A percentile compares a stretch with the other conserved stretches of the same genome.
These are phyloP conservation scores for Linnemannia exigua DNA, from an alignment of 192 early-diverging fungal genomes.

Conservation along the genomic window DNA sequence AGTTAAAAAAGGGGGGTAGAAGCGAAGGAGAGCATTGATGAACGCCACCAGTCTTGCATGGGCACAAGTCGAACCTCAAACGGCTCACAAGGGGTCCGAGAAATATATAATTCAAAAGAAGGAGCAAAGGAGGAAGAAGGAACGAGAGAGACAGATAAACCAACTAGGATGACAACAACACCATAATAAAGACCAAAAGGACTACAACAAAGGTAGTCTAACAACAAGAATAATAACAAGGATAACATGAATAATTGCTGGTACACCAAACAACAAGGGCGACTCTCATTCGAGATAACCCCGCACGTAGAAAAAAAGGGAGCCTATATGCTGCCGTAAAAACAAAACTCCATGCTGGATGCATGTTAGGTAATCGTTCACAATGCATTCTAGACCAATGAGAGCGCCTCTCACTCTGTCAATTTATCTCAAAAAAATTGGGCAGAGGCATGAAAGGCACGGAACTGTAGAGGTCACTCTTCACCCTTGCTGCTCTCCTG, in stretches of 20 bases:
- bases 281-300: too few species aligned
- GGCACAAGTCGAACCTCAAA: slow-evolving; percentile 5
- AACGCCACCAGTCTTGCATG: neutral
- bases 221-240: too few species aligned
- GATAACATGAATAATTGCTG: too few species aligned
- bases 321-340: neutral
- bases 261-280: too few species aligned
- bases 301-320: neutral
- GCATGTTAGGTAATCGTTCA: neutral
- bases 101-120: neutral
- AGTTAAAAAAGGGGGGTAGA: neutral
- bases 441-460: too few species aligned
- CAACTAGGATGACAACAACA: neutral
- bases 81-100: neutral
- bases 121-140: neutral
- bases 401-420: neutral
- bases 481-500: too few species aligned
- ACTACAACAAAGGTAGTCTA: neutral
- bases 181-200: neutral
- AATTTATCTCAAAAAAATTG: too few species aligned
- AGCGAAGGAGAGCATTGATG: neutral
- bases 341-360: neutral
- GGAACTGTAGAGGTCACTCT: too few species aligned
- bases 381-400: neutral
- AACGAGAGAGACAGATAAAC: neutral